A percentile compares a stretch with the other conserved stretches of the same genome.
Evolutionary conservation across 176 grass and related monocot genomes (phyloP).

Genomic region (Rhynchospora breviuscula): DNA sequence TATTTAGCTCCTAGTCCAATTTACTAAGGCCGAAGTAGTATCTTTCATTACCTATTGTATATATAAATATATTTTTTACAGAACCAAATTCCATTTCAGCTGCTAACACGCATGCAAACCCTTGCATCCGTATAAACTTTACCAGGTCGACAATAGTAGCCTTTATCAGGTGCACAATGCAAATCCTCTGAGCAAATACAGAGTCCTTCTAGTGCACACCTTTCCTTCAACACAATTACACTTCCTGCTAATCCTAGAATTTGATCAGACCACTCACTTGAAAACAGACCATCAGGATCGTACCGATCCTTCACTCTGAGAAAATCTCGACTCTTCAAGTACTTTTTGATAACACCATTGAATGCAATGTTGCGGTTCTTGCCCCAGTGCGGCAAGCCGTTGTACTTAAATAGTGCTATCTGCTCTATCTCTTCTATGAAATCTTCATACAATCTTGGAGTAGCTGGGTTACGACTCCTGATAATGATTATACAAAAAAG

Average conservation of each 20-base stretch:
- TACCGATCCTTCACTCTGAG: constrained; percentile 21
- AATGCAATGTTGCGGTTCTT: constrained; percentile 29
- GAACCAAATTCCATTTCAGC: neutral
- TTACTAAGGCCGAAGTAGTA: neutral
- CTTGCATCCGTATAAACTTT: constrained; percentile 41
- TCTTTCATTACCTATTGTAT: too few relatives aligned
- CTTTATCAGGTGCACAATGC: constrained; percentile 43
- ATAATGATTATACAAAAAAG: neutral
- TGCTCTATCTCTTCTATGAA: constrained; percentile 32
- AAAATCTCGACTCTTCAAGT: neutral
- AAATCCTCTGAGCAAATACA: constrained; percentile 45
- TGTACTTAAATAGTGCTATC: constrained; percentile 27
- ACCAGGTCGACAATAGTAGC: constrained; percentile 34
- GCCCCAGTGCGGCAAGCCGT: constrained; percentile 16
- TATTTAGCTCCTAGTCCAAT: neutral
- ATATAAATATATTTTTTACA: too few relatives aligned
- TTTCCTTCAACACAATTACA: constrained; percentile 17
- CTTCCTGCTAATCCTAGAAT: constrained; percentile 31
- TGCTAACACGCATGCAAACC: constrained; percentile 16
- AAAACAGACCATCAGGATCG: constrained; percentile 36
- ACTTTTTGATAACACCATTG: constrained; percentile 14
- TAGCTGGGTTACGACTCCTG: constrained; percentile 1
- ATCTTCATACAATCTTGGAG: constrained; percentile 26
- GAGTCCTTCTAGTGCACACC: constrained; percentile 50
- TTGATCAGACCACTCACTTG: constrained; percentile 34